Evolutionary conservation across 23 red algal species (phyloP), one percentile per base, ranked within the genome.

Genomic region (Cyanidioschyzon merolae): DNA sequence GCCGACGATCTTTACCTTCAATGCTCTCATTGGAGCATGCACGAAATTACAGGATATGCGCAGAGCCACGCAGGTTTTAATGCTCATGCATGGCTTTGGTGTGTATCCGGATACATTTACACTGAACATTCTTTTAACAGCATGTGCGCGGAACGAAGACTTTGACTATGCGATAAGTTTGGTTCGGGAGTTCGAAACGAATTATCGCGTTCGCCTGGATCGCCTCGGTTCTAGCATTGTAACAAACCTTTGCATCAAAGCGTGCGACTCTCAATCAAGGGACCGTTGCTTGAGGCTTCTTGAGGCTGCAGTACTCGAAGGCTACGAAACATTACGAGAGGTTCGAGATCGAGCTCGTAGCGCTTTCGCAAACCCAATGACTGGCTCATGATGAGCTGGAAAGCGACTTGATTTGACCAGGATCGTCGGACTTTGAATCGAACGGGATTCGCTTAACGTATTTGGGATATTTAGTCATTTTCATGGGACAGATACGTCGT

Each of bases 1-100:
- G 57, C 88, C 93, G 15, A 97, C 90, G 58, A 87, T 90, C 75
- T 89, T 90, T 76, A 85, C 85, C 2, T 97, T 88, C 81, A 90
- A 89, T 58, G 84, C 93, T 2, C 76, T 90, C 35, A 97, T 97
- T 41, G 93, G 90, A 57, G 93, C 82, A 21, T 90, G 86, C 59
- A 82, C 84, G 36, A 58, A 88, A 0, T 79, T 59, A 50, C 83
- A 77, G 39, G 39, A 85, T 34, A 32, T 91, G n/a, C 74, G 85
- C 12, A 67, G 79, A 18, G 84, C 87, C 1, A 85, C 90, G 58
- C 77, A 68, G 0, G 79, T 97, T 25, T 88, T 82, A 50, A 57
- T 76, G 32, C 71, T 75, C 27, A 95, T 95, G 90, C 39, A 63
- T 7, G 37, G 32, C 26, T 74, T 86, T 25, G 87, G 83, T 25